phyloP scores from a whole-genome alignment of 768 basidiomycete species.

The Mycena metata region DNA sequence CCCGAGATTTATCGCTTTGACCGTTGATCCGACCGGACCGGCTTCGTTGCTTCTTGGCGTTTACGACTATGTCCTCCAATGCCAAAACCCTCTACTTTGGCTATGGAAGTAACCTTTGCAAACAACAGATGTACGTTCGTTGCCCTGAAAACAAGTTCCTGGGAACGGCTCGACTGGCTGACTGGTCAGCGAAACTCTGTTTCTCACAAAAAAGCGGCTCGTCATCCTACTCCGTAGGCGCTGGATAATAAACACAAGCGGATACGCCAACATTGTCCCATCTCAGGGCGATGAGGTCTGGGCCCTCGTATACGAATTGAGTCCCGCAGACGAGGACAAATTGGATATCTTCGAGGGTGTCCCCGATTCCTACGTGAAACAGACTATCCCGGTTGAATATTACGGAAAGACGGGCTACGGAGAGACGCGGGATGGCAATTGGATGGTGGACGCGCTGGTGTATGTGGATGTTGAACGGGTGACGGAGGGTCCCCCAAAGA shows the following conservation, averaged over 20 bases:
- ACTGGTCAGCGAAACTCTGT: slow-evolving; percentile 53
- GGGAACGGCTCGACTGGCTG: slow-evolving; percentile 54
- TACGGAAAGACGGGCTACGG: slow-evolving; percentile 25
- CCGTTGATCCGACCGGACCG: too few relatives aligned
- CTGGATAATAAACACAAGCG: slow-evolving; percentile 61
- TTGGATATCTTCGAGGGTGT: slow-evolving; percentile 61
- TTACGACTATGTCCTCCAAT: not conserved
- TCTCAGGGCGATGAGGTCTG: slow-evolving; percentile 58
- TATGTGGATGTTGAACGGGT: slow-evolving; percentile 57
- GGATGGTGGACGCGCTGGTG: slow-evolving; percentile 49
- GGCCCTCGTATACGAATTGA: slow-evolving; percentile 59
- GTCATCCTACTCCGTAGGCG: slow-evolving; percentile 49
- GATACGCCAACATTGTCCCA: slow-evolving; percentile 61
- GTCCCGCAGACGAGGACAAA: slow-evolving; percentile 52
- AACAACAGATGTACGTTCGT: slow-evolving; percentile 61
- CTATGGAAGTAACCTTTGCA: slow-evolving; percentile 67
- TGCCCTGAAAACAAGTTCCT: slow-evolving; percentile 59
- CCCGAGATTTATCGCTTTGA: too few relatives aligned
- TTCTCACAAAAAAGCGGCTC: not conserved
- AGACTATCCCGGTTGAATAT: slow-evolving; percentile 47
- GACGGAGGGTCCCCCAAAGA: slow-evolving; percentile 48
- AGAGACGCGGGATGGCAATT: slow-evolving; percentile 11
- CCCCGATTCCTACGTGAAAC: slow-evolving; percentile 54
- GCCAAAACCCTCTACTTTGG: slow-evolving; percentile 57
- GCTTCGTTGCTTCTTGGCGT: too few relatives aligned